phyloP scores from a whole-genome alignment of 768 basidiomycete species.

The Suillus occidentalis region DNA sequence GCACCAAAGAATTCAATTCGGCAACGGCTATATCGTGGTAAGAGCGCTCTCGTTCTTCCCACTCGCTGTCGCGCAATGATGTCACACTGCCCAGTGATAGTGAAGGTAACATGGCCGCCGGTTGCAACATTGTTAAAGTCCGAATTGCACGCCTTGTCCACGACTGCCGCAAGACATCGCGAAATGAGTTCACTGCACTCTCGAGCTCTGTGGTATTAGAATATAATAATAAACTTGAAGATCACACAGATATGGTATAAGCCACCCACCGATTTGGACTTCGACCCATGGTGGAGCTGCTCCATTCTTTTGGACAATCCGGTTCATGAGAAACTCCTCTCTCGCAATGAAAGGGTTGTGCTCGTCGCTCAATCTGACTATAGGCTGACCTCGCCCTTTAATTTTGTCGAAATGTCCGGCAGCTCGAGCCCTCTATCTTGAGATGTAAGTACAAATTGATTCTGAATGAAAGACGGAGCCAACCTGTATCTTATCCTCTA shows the following conservation, averaged over 20 bases:
- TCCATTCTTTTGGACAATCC: conserved; percentile 80
- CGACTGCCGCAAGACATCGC: conserved; percentile 59
- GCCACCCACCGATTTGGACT: conserved; percentile 59
- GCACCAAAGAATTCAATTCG: conserved; percentile 72
- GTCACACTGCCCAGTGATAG: conserved; percentile 38
- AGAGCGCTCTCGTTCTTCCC: conserved; percentile 64
- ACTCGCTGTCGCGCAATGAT: conserved; percentile 59
- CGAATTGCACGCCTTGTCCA: conserved; percentile 79
- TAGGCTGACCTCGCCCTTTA: conserved; percentile 62
- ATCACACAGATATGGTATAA: neutral
- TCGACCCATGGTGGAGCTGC: conserved; percentile 88
- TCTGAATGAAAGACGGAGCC: neutral
- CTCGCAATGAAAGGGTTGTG: conserved; percentile 67
- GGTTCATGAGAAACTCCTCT: conserved; percentile 84
- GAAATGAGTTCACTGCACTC: conserved; percentile 56
- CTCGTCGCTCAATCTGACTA: conserved; percentile 43
- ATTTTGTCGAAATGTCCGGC: conserved; percentile 73
- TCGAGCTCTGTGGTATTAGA: conserved; percentile 59
- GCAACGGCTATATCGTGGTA: conserved; percentile 70
- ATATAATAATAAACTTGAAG: conserved; percentile 9
- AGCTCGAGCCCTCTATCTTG: conserved; percentile 55
- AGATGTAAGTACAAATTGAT: conserved; percentile 2
- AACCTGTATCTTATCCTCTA: conserved; percentile 83
- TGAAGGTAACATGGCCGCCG: conserved; percentile 40
- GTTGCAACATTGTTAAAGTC: conserved; percentile 46